Percentiles rank a stretch among this genome's conserved stretches.
phyloP scores from a whole-genome alignment of 108 stramenopile species.

The Nitzschia putrida region DNA sequence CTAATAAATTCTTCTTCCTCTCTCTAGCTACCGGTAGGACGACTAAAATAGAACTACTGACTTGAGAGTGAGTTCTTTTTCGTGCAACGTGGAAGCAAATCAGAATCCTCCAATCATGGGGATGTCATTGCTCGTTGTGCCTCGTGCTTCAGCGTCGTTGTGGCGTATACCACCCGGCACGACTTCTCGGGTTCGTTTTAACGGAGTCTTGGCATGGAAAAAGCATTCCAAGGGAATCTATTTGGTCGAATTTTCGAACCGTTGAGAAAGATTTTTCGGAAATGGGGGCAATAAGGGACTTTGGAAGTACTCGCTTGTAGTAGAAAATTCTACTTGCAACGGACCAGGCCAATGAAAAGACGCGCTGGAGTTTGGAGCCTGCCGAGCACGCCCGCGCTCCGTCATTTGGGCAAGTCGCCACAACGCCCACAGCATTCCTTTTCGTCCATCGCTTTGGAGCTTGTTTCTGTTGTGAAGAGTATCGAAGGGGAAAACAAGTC shows the following conservation, averaged over 20 bases:
- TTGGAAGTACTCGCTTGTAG: conserved; percentile 6
- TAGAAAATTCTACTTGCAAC: neutral
- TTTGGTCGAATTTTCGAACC: conserved; percentile 10
- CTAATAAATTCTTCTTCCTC: too few relatives aligned
- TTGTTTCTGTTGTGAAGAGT: conserved; percentile 6
- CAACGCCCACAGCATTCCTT: conserved; percentile 7
- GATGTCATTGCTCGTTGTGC: too few relatives aligned
- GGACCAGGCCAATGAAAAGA: conserved; percentile 12
- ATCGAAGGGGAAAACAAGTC: conserved; percentile 27
- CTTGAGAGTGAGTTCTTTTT: too few relatives aligned
- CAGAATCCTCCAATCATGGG: too few relatives aligned
- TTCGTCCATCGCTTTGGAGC: conserved; percentile 9
- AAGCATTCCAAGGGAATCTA: too few relatives aligned
- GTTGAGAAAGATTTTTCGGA: conserved; percentile 11
- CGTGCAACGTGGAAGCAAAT: too few relatives aligned
- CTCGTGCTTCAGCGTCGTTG: too few relatives aligned
- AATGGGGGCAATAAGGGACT: neutral
- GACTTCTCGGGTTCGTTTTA: too few relatives aligned
- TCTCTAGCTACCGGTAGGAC: too few relatives aligned
- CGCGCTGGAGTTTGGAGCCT: neutral
- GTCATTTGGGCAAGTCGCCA: conserved; percentile 3
- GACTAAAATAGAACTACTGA: too few relatives aligned
- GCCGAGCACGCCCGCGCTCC: conserved; percentile 13
- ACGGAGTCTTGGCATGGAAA: too few relatives aligned
- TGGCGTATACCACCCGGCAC: too few relatives aligned